Evolutionary conservation across 176 grass and related monocot genomes (phyloP).

Genomic region (Rhipidocladum racemiflorum): DNA sequence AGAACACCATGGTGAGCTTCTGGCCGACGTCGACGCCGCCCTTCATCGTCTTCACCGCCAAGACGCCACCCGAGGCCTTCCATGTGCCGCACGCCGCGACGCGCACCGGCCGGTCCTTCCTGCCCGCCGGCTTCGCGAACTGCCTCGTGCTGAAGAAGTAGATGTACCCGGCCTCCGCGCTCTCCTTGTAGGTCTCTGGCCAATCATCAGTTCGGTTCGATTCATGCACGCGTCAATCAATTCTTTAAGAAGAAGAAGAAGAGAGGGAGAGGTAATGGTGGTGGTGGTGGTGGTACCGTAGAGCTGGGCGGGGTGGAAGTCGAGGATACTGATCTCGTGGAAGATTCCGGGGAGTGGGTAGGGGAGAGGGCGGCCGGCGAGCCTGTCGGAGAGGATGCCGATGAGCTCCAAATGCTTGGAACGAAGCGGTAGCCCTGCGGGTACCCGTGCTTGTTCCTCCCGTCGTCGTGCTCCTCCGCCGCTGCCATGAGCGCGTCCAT

Average conservation of each 20-base stretch:
- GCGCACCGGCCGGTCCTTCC: neutral
- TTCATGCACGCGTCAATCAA: no score
- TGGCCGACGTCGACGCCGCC: neutral
- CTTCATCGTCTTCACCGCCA: neutral
- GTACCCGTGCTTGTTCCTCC: slow-evolving; percentile 19
- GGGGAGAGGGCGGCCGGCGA: neutral
- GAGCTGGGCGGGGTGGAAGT: slow-evolving; percentile 31
- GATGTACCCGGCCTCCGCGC: slow-evolving; percentile 22
- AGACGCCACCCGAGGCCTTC: neutral
- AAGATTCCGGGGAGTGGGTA: neutral
- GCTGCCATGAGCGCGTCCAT: neutral
- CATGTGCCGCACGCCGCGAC: neutral
- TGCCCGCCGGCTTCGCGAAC: neutral
- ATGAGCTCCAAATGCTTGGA: neutral
- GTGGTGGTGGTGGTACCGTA: slow-evolving; percentile 31
- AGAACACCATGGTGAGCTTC: slow-evolving; percentile 35
- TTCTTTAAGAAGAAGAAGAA: neutral
- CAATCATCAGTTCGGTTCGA: no score
- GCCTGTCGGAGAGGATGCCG: neutral
- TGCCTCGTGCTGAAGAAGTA: slow-evolving; percentile 30
- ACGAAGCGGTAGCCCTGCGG: slow-evolving; percentile 16
- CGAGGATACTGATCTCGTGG: slow-evolving; percentile 5
- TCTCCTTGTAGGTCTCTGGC: neutral
- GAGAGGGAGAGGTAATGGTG: neutral
- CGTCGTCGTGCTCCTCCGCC: neutral